Conservation (phyloP, 2,329 filamentous ascomycete genomes). For the Pseudodiploospora longispora region DNA sequence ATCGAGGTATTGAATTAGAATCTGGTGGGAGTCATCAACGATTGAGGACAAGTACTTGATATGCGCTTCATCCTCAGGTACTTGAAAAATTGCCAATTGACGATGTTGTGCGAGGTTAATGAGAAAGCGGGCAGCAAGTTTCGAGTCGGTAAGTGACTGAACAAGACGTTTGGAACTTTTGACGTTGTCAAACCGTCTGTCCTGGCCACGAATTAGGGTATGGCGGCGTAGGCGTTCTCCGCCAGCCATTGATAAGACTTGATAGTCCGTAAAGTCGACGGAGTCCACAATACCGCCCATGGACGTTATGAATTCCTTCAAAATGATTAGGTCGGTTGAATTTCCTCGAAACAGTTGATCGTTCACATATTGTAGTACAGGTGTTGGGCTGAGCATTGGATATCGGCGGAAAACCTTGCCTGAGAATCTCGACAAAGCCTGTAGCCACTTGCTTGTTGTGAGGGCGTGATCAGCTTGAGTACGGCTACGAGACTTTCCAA, state of each 20-base stretch:
- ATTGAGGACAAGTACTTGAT: constrained; percentile 85
- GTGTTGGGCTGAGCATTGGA: constrained; percentile 70
- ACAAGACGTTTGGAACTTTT: constrained; percentile 73
- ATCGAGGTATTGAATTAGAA: constrained; percentile 82
- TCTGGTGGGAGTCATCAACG: constrained; percentile 81
- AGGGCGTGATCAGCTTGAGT: constrained; percentile 55
- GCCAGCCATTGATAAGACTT: constrained; percentile 81
- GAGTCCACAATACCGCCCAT: constrained; percentile 93
- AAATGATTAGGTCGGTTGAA: constrained; percentile 81
- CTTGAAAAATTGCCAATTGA: constrained; percentile 72
- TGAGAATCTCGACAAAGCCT: constrained; percentile 82
- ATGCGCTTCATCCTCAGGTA: constrained; percentile 64
- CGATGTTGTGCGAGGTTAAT: constrained; percentile 86
- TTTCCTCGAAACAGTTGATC: constrained; percentile 76
- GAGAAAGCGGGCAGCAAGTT: constrained; percentile 74
- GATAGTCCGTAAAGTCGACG: constrained; percentile 78
- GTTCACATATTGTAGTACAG: constrained; percentile 83
- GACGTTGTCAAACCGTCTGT: constrained; percentile 69
- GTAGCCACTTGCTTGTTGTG: constrained; percentile 84
- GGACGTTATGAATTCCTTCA: constrained; percentile 80
- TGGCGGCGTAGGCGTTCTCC: constrained; percentile 72
- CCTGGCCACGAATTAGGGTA: constrained; percentile 70
- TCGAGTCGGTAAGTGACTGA: constrained; percentile 67
- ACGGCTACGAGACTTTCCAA: constrained; percentile 55
- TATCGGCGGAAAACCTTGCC: constrained; percentile 87